Base-by-base conservation (phyloP, 345 rosid genomes). In the Geranium brycei region DNA sequence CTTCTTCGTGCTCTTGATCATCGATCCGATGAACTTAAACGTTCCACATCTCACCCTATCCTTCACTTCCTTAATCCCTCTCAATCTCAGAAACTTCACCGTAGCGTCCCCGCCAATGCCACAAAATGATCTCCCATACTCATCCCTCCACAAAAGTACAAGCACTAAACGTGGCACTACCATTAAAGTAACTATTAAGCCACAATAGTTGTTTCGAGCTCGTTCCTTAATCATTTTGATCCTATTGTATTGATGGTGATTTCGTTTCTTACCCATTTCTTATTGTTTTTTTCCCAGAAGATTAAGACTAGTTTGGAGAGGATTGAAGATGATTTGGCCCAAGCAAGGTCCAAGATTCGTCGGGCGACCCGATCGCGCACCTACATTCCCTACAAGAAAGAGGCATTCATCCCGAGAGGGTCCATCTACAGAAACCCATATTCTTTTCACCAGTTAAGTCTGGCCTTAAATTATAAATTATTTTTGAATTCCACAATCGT, bases 371-470 rank as follows among this genome's bases (percentile, higher is more conserved):
- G 58, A 58, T 56, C 23, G 18, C 76, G 70, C 58, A 84, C 74
- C 47, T 75, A 66, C 64, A 58, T 74, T 15, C 76, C 83, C 8
- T 69, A 75, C 16, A 69, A 72, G 8, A 62, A 79, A 15, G 75
- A 77, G 60, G 28, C 59, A 11, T 80, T 77, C 70, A 13, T 80
- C 38, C 89, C 87, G 62, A 79, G 72, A 72, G 85, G 86, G 53
- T 60, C 59, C 53, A 70, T 79, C 32, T 84, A 86, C 71, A 71
- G 85, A 67, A 84, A 86, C 66, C 64, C 81, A 14, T 76, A 72
- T 19, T 83, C 87, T 55, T 84, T 86, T 75, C 83, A 82, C 67
- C 87, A 79, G 89, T 80, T 81, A 70, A 59, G 3, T 18, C 18
- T n/a, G n/a, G n/a, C n/a, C n/a, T n/a, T n/a, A n/a, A n/a, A n/a